phyloP scores from a whole-genome alignment of 805 yeast genomes.

The Brettanomyces naardenensis region DNA sequence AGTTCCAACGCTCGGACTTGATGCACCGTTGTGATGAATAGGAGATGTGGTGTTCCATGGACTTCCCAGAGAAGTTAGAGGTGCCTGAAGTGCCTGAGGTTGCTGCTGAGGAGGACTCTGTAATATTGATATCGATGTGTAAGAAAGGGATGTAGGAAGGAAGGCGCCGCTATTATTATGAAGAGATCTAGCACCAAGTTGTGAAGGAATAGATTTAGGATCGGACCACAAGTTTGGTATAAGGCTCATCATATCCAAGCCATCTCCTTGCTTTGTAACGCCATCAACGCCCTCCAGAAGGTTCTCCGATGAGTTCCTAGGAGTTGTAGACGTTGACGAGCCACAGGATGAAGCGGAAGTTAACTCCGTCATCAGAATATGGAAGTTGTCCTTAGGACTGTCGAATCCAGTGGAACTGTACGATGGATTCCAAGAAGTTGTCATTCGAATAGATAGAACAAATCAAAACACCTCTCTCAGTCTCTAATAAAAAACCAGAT shows the following conservation, averaged over 20 bases:
- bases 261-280: not conserved
- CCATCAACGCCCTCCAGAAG: not conserved
- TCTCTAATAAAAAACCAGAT: too few species aligned
- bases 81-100: not conserved
- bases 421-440: slow-evolving; percentile 1
- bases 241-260: slow-evolving; percentile 16
- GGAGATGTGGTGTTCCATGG: not conserved
- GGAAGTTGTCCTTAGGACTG: not conserved
- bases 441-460: not conserved
- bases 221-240: slow-evolving; percentile 21
- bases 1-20: not conserved
- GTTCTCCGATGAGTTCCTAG: slow-evolving; percentile 2
- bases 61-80: not conserved
- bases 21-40: not conserved
- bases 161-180: too few species aligned
- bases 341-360: slow-evolving; percentile 1
- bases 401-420: not conserved
- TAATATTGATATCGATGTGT: too few species aligned
- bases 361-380: slow-evolving; percentile 1
- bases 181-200: not conserved
- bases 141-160: slow-evolving; percentile 1
- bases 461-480: too few species aligned
- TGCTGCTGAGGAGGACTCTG: slow-evolving; percentile 1
- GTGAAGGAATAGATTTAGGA: not conserved
- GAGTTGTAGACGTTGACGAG: slow-evolving; percentile 2